phyloP scores from a whole-genome alignment of 1,284 basidiomycete genomes.

The Hemileccinum hortonii region DNA sequence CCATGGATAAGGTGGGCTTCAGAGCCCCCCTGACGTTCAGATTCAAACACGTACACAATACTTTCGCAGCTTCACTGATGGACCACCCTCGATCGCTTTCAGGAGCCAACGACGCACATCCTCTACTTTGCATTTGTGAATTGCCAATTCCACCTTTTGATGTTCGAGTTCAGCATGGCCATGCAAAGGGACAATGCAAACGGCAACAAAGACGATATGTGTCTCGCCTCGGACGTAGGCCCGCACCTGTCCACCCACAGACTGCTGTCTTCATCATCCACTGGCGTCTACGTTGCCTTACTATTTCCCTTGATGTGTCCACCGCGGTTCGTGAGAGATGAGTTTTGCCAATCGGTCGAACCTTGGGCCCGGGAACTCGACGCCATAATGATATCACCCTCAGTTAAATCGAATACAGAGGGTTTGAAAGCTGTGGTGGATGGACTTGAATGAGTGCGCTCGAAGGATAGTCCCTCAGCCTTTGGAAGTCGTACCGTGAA shows the following conservation, averaged over 20 bases:
- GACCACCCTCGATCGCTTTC: slow-evolving; percentile 77
- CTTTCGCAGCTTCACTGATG: slow-evolving; percentile 63
- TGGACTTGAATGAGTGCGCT: background rate
- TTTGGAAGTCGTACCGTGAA: slow-evolving; percentile 11
- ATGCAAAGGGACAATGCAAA: background rate
- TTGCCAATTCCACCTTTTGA: slow-evolving; percentile 74
- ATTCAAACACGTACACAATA: slow-evolving; percentile 62
- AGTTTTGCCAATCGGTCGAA: background rate
- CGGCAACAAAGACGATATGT: slow-evolving; percentile 1
- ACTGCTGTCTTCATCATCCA: slow-evolving; percentile 38
- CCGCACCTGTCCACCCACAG: slow-evolving; percentile 82
- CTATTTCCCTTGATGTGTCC: slow-evolving; percentile 45
- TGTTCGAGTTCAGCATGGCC: background rate
- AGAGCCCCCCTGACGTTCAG: background rate
- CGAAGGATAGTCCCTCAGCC: background rate
- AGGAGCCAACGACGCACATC: slow-evolving; percentile 84
- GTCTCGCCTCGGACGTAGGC: slow-evolving; percentile 61
- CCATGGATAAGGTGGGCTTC: background rate
- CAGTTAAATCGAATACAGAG: slow-evolving; percentile 35
- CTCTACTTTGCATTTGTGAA: slow-evolving; percentile 85
- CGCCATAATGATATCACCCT: slow-evolving; percentile 12
- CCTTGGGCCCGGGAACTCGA: slow-evolving; percentile 17
- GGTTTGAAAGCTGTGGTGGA: slow-evolving; percentile 34
- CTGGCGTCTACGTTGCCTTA: slow-evolving; percentile 33
- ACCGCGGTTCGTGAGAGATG: slow-evolving; percentile 7